Percentiles rank a stretch among this genome's conserved stretches.
phyloP scores from a whole-genome alignment of 441 rosid genomes.

The Viola pubescens region DNA sequence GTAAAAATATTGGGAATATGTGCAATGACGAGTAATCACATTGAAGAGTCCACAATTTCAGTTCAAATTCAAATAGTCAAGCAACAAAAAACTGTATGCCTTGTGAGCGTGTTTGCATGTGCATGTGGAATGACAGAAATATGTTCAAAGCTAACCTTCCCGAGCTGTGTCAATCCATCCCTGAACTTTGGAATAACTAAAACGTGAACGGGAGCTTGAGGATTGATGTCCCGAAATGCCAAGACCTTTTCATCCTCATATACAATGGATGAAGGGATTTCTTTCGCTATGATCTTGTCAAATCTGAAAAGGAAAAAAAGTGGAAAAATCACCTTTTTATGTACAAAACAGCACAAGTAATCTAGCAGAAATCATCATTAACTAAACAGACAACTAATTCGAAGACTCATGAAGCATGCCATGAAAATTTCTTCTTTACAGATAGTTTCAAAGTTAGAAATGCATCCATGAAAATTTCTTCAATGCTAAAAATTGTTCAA shows the following conservation, averaged over 20 bases:
- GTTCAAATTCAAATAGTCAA: no score
- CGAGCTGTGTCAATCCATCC: constrained; percentile 70
- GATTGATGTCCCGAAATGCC: constrained; percentile 70
- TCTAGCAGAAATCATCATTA: constrained; percentile 1
- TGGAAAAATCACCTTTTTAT: not conserved
- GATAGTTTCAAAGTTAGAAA: no score
- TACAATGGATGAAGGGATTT: constrained; percentile 72
- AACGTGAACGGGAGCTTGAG: constrained; percentile 92
- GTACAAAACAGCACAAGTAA: constrained; percentile 3
- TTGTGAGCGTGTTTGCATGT: no score
- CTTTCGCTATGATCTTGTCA: constrained; percentile 84
- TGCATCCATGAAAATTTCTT: no score
- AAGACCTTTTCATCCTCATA: constrained; percentile 88
- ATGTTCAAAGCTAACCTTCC: constrained; percentile 38
- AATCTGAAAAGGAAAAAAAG: constrained; percentile 31
- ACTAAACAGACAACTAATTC: not conserved
- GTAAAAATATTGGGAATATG: no score
- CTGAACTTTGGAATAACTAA: constrained; percentile 73
- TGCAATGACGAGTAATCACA: no score
- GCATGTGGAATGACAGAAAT: no score
- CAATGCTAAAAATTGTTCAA: no score
- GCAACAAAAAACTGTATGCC: no score
- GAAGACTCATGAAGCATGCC: no score
- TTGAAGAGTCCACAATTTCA: no score
- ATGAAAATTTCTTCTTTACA: no score